Evolutionary conservation across 2,329 filamentous ascomycete species (phyloP).

Genomic region (Colletotrichum navitas): DNA sequence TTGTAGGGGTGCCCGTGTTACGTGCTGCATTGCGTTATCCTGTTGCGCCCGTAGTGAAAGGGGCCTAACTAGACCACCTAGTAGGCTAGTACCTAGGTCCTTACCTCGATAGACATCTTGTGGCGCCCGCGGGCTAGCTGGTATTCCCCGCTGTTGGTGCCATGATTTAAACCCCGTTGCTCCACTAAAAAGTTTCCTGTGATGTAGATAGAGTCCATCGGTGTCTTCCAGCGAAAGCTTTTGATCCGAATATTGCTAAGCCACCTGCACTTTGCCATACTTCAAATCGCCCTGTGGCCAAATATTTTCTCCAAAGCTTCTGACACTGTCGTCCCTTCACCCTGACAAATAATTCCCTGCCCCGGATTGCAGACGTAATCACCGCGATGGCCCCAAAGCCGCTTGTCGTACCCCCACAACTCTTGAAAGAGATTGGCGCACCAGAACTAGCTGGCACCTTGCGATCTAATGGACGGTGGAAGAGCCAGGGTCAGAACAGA

Average conservation of each 20-base stretch:
- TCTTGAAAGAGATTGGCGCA: slow-evolving; percentile 59
- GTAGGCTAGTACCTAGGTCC: too few relatives aligned
- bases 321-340: not conserved
- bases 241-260: not conserved
- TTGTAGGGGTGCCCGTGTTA: too few relatives aligned
- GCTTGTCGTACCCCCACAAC: slow-evolving; percentile 57
- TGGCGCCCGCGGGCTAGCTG: too few relatives aligned
- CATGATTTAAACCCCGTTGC: too few relatives aligned
- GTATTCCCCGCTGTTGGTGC: not conserved
- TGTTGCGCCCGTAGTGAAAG: not conserved
- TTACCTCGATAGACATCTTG: too few relatives aligned
- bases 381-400: slow-evolving; percentile 51
- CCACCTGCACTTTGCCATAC: not conserved
- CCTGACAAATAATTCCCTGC: not conserved
- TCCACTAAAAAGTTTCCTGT: slow-evolving; percentile 31
- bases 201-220: not conserved
- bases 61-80: too few relatives aligned
- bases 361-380: not conserved
- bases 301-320: not conserved
- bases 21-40: not conserved
- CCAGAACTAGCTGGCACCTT: slow-evolving; percentile 24
- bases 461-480: slow-evolving; percentile 36
- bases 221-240: not conserved
- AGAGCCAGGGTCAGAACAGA: slow-evolving; percentile 51
- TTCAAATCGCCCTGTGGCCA: not conserved